Evolutionary conservation across 352 stramenopile genomes (phyloP).

Genomic region (Globisporangium canariense): DNA sequence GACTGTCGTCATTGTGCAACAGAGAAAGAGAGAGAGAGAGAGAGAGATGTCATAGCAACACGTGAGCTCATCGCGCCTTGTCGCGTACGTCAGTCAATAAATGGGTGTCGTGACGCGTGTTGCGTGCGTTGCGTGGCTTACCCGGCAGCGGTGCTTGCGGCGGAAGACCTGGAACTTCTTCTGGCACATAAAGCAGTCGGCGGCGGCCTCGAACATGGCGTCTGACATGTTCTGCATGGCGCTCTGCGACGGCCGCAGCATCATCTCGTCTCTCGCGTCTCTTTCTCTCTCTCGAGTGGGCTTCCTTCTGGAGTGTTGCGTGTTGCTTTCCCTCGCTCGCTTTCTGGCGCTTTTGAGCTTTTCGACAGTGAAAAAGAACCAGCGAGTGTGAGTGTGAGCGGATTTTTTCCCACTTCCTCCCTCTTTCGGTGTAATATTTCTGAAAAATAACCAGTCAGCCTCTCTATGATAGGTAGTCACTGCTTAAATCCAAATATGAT

Average conservation of each 20-base stretch:
- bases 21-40: slow-evolving; percentile 4
- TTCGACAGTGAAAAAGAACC: slow-evolving; percentile 11
- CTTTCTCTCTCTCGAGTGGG: background rate
- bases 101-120: background rate
- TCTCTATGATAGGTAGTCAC: background rate
- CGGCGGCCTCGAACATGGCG: slow-evolving; percentile 47
- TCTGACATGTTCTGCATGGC: slow-evolving; percentile 30
- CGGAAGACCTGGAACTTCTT: slow-evolving; percentile 87
- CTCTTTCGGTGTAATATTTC: too few relatives aligned
- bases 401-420: slow-evolving; percentile 9
- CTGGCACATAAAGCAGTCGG: slow-evolving; percentile 74
- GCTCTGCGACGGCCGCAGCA: slow-evolving; percentile 19
- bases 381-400: background rate
- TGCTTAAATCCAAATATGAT: background rate
- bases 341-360: slow-evolving; percentile 4
- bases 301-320: background rate
- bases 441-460: background rate
- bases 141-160: slow-evolving; percentile 77
- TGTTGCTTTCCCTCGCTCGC: background rate
- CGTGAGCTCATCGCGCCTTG: background rate
- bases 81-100: background rate
- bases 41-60: background rate
- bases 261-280: slow-evolving; percentile 4
- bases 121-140: slow-evolving; percentile 18
- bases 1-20: slow-evolving; percentile 28